phyloP scores from a whole-genome alignment of 2,329 filamentous ascomycete species.

The Pseudogymnoascus verrucosus region DNA sequence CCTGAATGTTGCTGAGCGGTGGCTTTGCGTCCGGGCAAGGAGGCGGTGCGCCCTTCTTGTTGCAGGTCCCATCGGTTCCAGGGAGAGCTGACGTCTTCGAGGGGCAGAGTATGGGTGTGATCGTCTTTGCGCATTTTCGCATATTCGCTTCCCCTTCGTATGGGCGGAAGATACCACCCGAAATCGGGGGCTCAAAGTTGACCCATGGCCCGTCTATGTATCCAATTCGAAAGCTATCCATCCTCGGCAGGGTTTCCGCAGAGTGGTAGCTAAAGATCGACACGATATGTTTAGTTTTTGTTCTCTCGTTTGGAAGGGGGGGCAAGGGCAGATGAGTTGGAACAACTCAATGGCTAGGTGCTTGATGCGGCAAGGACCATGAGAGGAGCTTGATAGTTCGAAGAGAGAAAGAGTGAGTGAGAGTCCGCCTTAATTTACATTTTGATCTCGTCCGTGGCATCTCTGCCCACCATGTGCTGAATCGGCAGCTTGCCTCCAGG shows the following conservation, averaged over 20 bases:
- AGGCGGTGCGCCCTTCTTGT: background rate
- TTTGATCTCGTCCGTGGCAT: constrained; percentile 90
- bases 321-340: background rate
- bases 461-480: constrained; percentile 83
- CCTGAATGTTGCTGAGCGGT: background rate
- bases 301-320: background rate
- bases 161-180: constrained; percentile 69
- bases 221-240: constrained; percentile 78
- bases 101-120: background rate
- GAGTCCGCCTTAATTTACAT: constrained; percentile 50
- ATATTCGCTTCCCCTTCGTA: constrained; percentile 31
- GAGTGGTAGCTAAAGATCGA: constrained; percentile 64
- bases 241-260: constrained; percentile 61
- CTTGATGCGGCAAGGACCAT: constrained; percentile 8
- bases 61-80: background rate
- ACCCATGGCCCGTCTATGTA: constrained; percentile 71
- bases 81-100: background rate
- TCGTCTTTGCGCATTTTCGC: constrained; percentile 1
- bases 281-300: constrained; percentile 2
- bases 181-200: constrained; percentile 86
- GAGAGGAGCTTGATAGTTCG: background rate
- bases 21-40: background rate
- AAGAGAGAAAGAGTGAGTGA: constrained; percentile 13
- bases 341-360: constrained; percentile 7
- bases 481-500: constrained; percentile 90